Evolutionary conservation across 495 filamentous ascomycete genomes (phyloP).

Genomic region (Lophiostoma macrostomum): DNA sequence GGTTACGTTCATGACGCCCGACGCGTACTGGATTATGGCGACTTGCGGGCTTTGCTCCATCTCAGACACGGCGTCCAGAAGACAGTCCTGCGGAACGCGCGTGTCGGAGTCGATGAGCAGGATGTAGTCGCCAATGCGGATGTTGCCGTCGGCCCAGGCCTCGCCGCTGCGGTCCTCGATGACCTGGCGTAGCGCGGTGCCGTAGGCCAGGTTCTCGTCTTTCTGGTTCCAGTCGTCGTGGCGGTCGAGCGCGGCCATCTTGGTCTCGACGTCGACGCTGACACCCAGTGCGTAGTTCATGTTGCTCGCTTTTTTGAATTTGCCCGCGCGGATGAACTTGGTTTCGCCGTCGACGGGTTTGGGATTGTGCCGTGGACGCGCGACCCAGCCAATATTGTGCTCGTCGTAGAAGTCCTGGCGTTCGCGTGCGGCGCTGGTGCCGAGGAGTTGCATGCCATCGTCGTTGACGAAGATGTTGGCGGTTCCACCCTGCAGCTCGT

Average conservation of each 20-base stretch:
- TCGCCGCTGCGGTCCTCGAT: constrained; percentile 31
- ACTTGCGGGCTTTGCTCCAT: constrained; percentile 49
- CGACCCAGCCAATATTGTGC: constrained; percentile 43
- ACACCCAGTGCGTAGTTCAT: constrained; percentile 67
- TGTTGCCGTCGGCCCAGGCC: constrained; percentile 43
- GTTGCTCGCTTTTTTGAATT: constrained; percentile 73
- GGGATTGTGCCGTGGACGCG: constrained; percentile 54
- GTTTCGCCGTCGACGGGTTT: constrained; percentile 40
- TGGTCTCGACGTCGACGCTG: constrained; percentile 59
- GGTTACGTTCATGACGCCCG: constrained; percentile 50
- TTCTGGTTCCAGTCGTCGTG: constrained; percentile 34
- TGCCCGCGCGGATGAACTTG: constrained; percentile 57
- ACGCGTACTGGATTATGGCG: constrained; percentile 48
- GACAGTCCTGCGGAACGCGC: constrained; percentile 47
- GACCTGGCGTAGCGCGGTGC: constrained; percentile 28
- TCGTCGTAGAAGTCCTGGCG: constrained; percentile 57
- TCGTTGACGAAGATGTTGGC: constrained; percentile 53
- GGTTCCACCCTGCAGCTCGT: constrained; percentile 57
- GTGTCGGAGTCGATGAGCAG: constrained; percentile 45
- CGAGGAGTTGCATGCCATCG: constrained; percentile 47
- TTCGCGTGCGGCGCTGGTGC: constrained; percentile 52
- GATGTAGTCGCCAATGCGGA: constrained; percentile 44
- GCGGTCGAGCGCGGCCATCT: constrained; percentile 42
- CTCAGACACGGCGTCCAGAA: constrained; percentile 48
- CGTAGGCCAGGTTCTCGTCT: constrained; percentile 38